Conservation (phyloP, 805 yeast genomes). For the Saccharomyces cerevisiae region DNA sequence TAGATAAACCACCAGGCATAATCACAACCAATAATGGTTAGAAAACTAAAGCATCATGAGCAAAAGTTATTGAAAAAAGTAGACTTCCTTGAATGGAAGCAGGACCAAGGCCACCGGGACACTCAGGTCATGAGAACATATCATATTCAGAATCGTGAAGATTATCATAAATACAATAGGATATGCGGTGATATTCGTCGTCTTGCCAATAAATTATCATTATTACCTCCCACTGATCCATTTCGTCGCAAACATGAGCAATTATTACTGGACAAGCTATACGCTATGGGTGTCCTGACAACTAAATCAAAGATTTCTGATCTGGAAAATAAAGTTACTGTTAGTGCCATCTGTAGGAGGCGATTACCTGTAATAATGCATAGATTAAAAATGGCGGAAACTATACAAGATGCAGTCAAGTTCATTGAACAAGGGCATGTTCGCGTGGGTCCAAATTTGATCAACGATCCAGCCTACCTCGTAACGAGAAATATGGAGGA, state of each 20-base stretch:
- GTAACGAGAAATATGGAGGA: constrained; percentile 94
- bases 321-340: constrained; percentile 84
- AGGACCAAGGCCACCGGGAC: constrained; percentile 89
- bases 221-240: constrained; percentile 81
- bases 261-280: constrained; percentile 75
- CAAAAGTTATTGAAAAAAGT: constrained; percentile 90
- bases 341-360: constrained; percentile 85
- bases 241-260: constrained; percentile 84
- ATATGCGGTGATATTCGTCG: constrained; percentile 89
- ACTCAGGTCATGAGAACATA: constrained; percentile 94
- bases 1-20: not conserved
- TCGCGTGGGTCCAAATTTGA: constrained; percentile 90
- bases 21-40: constrained; percentile 47
- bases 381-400: constrained; percentile 87
- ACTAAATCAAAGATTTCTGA: constrained; percentile 88
- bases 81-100: constrained; percentile 95
- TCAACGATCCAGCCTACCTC: constrained; percentile 91
- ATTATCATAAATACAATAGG: constrained; percentile 87
- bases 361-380: constrained; percentile 93
- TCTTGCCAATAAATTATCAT: constrained; percentile 75
- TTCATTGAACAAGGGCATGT: constrained; percentile 96
- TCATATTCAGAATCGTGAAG: constrained; percentile 91
- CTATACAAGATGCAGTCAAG: constrained; percentile 78
- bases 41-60: constrained; percentile 90
- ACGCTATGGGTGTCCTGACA: constrained; percentile 79